Percentiles rank a stretch among this genome's conserved stretches.
phyloP scores from a whole-genome alignment of 441 rosid species.

The Euphorbia schlechtendalii region DNA sequence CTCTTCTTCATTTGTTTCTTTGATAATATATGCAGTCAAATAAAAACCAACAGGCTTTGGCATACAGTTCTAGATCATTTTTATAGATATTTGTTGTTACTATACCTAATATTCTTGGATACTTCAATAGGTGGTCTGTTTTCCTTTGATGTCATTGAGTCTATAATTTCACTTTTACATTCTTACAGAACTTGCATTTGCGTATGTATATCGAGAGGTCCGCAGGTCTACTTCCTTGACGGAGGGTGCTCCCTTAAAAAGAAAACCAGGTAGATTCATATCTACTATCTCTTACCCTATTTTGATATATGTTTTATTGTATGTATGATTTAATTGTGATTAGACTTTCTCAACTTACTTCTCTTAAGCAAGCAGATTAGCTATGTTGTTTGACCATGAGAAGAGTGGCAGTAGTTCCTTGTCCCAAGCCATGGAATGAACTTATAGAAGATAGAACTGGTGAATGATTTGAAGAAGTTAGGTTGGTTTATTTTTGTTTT shows the following conservation, averaged over 20 bases:
- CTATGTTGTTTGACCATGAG: neutral
- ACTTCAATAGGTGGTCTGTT: neutral
- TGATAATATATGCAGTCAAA: no score
- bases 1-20: neutral
- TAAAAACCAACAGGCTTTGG: neutral
- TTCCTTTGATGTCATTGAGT: neutral
- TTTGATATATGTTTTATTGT: neutral
- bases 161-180: conserved; percentile 1
- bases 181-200: conserved; percentile 62
- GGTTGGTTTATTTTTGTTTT: neutral
- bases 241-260: conserved; percentile 42
- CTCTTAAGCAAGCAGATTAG: neutral
- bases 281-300: neutral
- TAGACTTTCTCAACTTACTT: neutral
- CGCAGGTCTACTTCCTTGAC: conserved; percentile 20
- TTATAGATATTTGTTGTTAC: neutral
- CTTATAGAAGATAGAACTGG: neutral
- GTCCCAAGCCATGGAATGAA: neutral
- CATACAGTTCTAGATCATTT: neutral
- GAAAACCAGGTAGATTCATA: conserved; percentile 62
- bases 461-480: neutral
- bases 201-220: conserved; percentile 87
- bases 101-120: neutral
- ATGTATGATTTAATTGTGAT: neutral
- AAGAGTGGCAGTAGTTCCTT: neutral